phyloP scores from a whole-genome alignment of 768 basidiomycete species.

The Xerocomellus intermedius region DNA sequence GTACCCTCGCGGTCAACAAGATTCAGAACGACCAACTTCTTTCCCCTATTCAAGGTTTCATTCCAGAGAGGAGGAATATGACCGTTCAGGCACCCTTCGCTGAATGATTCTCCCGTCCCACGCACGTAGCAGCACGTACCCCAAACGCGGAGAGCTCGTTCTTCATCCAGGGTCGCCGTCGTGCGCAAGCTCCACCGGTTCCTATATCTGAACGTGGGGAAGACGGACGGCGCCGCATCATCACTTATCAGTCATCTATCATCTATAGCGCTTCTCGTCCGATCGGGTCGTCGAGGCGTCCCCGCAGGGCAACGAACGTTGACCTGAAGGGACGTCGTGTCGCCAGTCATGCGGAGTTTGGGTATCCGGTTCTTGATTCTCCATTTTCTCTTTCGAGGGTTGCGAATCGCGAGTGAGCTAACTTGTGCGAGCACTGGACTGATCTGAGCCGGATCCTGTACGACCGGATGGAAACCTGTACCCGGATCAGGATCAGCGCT shows the following conservation, averaged over 20 bases:
- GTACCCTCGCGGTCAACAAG: not conserved
- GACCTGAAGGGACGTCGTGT: too few relatives aligned
- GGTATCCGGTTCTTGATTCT: not conserved
- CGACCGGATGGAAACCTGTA: not conserved
- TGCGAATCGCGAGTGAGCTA: not conserved
- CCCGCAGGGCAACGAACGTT: too few relatives aligned
- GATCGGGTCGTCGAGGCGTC: not conserved
- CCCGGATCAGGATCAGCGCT: not conserved
- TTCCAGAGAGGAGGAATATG: slow-evolving; percentile 10
- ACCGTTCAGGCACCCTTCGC: slow-evolving; percentile 20
- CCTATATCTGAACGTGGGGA: slow-evolving; percentile 9
- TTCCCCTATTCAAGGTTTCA: not conserved
- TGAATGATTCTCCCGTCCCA: slow-evolving; percentile 20
- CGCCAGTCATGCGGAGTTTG: not conserved
- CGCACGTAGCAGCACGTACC: slow-evolving; percentile 4
- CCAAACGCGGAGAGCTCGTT: slow-evolving; percentile 6
- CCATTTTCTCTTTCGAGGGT: not conserved
- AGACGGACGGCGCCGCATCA: not conserved
- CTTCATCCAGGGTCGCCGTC: slow-evolving; percentile 4
- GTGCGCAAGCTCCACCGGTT: not conserved
- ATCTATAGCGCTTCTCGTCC: not conserved
- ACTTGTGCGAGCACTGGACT: not conserved
- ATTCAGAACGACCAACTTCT: not conserved
- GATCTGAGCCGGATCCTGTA: slow-evolving; percentile 1
- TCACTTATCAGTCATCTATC: not conserved